Evolutionary conservation across 352 stramenopile species (phyloP).

Genomic region (Detonula confervacea): DNA sequence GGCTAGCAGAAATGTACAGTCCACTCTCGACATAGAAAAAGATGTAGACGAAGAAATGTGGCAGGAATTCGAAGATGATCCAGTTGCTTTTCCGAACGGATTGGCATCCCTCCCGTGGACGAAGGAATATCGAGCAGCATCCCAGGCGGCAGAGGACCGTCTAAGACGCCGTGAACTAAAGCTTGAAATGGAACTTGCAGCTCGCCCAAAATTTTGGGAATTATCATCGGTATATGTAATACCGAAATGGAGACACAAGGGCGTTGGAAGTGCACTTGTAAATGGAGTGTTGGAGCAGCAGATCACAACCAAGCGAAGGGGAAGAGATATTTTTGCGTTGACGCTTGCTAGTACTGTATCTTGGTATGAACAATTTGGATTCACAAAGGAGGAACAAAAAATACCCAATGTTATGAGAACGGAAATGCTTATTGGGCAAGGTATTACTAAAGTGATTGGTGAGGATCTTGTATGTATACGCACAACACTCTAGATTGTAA

Average conservation of each 20-base stretch:
- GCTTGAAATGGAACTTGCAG: constrained; percentile 17
- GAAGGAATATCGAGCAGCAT: constrained; percentile 47
- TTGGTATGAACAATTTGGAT: constrained; percentile 34
- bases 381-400: neutral
- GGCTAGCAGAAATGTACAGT: neutral
- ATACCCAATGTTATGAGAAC: constrained; percentile 13
- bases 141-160: constrained; percentile 12
- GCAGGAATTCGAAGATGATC: constrained; percentile 62
- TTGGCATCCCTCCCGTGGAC: constrained; percentile 57
- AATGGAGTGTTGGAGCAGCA: constrained; percentile 20
- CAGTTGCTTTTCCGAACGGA: constrained; percentile 37
- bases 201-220: constrained; percentile 42
- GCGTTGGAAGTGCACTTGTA: constrained; percentile 16
- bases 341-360: constrained; percentile 17
- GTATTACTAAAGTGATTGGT: constrained; percentile 16
- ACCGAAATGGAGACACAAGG: constrained; percentile 1
- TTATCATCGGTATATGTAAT: constrained; percentile 47
- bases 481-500: no score
- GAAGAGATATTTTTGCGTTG: constrained; percentile 31
- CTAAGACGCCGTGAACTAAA: constrained; percentile 27
- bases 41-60: constrained; percentile 57
- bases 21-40: constrained; percentile 26
- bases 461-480: no score
- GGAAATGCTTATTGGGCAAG: constrained; percentile 6
- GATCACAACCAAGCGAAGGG: neutral